A percentile compares a stretch with the other conserved stretches of the same genome.
phyloP scores from a whole-genome alignment of 2,329 filamentous ascomycete genomes.

The Fusarium sp. region DNA sequence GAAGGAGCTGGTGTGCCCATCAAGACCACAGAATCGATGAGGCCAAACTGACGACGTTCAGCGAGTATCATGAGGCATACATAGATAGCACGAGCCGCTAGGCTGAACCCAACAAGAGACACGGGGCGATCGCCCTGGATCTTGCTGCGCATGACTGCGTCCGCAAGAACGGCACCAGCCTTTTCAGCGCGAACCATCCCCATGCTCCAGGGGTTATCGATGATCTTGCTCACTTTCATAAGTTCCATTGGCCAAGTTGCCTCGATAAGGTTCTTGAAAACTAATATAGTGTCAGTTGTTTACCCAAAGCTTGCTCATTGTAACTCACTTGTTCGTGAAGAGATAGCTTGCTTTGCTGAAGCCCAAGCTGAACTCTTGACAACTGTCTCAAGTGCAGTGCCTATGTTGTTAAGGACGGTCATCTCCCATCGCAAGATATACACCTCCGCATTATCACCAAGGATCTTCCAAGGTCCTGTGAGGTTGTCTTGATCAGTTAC shows the following conservation, averaged over 20 bases:
- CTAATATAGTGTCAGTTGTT: conserved; percentile 46
- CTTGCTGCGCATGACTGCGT: conserved; percentile 80
- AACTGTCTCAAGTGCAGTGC: conserved; percentile 80
- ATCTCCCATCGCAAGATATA: conserved; percentile 89
- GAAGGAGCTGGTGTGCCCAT: conserved; percentile 86
- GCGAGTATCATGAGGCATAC: conserved; percentile 83
- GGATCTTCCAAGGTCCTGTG: conserved; percentile 77
- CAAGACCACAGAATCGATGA: conserved; percentile 86
- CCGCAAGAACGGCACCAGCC: conserved; percentile 76
- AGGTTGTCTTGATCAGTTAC: conserved; percentile 78
- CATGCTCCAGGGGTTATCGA: conserved; percentile 85
- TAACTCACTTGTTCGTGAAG: conserved; percentile 59
- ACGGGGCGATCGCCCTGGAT: conserved; percentile 86
- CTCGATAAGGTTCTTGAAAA: conserved; percentile 68
- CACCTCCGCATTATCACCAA: conserved; percentile 79
- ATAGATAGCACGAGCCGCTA: conserved; percentile 87
- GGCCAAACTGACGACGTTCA: conserved; percentile 83
- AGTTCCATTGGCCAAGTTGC: conserved; percentile 72
- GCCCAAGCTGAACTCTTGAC: conserved; percentile 85
- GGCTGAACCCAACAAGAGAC: conserved; percentile 83
- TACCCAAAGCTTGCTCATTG: background rate
- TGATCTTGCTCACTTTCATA: conserved; percentile 76
- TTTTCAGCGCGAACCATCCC: conserved; percentile 83
- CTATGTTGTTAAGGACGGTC: conserved; percentile 80
- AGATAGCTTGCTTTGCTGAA: conserved; percentile 68